phyloP scores from a whole-genome alignment of 75 land plant species.

The Chamaecyparis obtusa region DNA sequence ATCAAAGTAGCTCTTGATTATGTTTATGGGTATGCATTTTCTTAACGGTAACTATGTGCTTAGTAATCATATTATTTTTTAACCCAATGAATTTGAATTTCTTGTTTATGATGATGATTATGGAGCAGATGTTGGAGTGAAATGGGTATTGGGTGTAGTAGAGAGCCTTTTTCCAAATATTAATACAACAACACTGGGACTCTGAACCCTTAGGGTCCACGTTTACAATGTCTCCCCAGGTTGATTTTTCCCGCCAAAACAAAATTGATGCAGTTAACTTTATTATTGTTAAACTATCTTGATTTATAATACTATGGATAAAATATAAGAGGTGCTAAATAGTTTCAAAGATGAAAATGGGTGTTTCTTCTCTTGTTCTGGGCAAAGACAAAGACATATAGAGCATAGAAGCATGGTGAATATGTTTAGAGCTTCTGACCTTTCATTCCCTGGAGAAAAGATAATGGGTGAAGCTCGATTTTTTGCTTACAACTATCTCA shows the following conservation, averaged over 20 bases:
- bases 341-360: conserved; percentile 15
- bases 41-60: too few species aligned
- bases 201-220: neutral
- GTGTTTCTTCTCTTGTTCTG: conserved; percentile 17
- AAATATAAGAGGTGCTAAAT: conserved; percentile 12
- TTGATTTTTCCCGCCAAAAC: too few species aligned
- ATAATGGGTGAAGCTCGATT: conserved; percentile 19
- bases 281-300: neutral
- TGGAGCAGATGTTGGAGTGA: neutral
- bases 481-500: conserved; percentile 11
- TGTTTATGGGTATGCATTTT: neutral
- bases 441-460: conserved; percentile 24
- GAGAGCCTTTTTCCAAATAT: neutral
- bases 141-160: neutral
- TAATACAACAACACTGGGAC: neutral
- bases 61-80: too few species aligned
- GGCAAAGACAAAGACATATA: conserved; percentile 12
- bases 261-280: too few species aligned
- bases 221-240: neutral
- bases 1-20: neutral
- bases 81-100: neutral
- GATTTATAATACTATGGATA: neutral
- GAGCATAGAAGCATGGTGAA: conserved; percentile 21
- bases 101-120: neutral
- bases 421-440: conserved; percentile 18